Conservation (phyloP, 768 basidiomycete genomes). For the Heimioporus sp. region DNA sequence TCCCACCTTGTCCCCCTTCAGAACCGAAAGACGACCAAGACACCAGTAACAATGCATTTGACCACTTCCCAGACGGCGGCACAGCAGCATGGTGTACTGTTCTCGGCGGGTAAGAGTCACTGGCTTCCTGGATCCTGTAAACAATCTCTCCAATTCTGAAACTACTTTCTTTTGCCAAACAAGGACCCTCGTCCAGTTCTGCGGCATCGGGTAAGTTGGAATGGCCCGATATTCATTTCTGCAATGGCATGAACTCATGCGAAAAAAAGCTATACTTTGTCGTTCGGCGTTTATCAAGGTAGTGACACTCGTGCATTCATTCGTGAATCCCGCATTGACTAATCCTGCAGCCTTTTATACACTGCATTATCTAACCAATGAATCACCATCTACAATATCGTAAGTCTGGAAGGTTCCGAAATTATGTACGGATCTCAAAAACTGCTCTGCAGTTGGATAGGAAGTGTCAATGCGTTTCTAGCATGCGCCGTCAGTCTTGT, state of each 20-base stretch:
- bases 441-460: conserved; percentile 37
- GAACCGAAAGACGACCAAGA: background rate
- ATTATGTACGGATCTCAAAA: background rate
- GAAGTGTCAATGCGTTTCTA: conserved; percentile 45
- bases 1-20: background rate
- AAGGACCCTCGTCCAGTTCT: conserved; percentile 32
- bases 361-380: conserved; percentile 32
- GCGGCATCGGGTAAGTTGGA: conserved; percentile 33
- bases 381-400: conserved; percentile 37
- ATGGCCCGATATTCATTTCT: background rate
- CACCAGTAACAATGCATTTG: background rate
- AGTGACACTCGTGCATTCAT: background rate
- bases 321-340: background rate
- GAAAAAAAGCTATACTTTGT: conserved; percentile 27
- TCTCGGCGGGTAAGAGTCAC: conserved; percentile 21
- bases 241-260: background rate
- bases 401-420: conserved; percentile 14
- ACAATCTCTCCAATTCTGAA: background rate
- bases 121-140: background rate
- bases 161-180: background rate
- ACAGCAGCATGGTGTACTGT: conserved; percentile 23
- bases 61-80: conserved; percentile 29
- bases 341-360: conserved; percentile 36
- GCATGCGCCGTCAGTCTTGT: conserved; percentile 36
- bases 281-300: conserved; percentile 45